Evolutionary conservation across 768 basidiomycete species (phyloP), one percentile per base, ranked within the genome.

Genomic region (Tricholomella constricta): DNA sequence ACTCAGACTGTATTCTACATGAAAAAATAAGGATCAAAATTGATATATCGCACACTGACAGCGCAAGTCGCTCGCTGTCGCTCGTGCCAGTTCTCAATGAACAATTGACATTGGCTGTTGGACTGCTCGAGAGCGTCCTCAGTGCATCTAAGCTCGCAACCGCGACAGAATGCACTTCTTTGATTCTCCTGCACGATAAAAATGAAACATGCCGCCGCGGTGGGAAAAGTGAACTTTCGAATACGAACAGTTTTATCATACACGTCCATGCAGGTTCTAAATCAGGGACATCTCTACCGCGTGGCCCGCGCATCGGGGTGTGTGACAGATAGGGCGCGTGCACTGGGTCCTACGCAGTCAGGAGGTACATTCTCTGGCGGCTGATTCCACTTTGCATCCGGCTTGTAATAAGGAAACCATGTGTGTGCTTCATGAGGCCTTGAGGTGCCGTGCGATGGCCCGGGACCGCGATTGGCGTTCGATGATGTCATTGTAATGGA

Each of bases 311-410:
- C 2, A 8, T 36, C 23, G 52, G 45, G 19, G 11, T 37, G 20
- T n/a, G 11, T n/a, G 53, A 49, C 3, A 55, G 42, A 27, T 50
- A 55, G 8, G 55, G 50, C 25, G 49, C 11, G 17, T 27, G 36
- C 9, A 45, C 38, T 11, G 29, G 27, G 37, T 35, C 29, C 20
- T 27, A 10, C 7, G 49, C 26, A 32, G 55, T 47, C 7, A 41
- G 27, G 3, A 56, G 34, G 25, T 56, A 52, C 49, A 51, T 46
- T 7, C 22, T 51, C 25, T 22, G 36, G 43, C 12, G 49, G 51
- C 15, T 40, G 35, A 41, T 46, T 45, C 51, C 51, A 47, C 42
- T 35, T 37, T 15, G 26, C 31, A 4, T 19, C 4, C 15, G 20
- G 11, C 7, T 36, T n/a, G 38, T 47, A 56, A 25, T 51, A 35